Conservation (phyloP, 306 rosid genomes). For the Comarum palustre region DNA sequence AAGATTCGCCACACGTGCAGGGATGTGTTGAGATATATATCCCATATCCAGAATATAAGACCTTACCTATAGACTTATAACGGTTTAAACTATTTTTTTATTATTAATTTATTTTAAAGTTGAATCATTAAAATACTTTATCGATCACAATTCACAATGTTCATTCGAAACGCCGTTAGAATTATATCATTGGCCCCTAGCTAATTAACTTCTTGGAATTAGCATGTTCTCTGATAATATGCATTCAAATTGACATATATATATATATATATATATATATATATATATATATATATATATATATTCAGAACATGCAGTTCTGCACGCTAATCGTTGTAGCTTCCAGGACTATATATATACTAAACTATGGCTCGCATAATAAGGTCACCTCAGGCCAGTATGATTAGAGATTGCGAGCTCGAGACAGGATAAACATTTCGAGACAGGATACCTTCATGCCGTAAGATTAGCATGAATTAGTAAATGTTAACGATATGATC, state of each 20-base stretch:
- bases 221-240: constrained; percentile 7
- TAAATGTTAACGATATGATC: too few relatives aligned
- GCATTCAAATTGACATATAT: neutral
- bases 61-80: too few relatives aligned
- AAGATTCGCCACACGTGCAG: too few relatives aligned
- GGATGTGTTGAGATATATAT: too few relatives aligned
- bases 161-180: neutral
- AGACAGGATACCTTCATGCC: too few relatives aligned
- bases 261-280: neutral
- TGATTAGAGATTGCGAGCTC: neutral
- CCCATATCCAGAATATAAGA: too few relatives aligned
- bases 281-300: neutral
- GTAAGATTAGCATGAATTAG: too few relatives aligned
- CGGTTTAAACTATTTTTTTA: too few relatives aligned
- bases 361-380: neutral
- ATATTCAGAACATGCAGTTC: neutral
- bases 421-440: neutral
- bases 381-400: too few relatives aligned
- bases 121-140: too few relatives aligned
- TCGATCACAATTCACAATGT: too few relatives aligned
- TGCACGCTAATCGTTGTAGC: constrained; percentile 4
- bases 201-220: constrained; percentile 1
- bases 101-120: too few relatives aligned
- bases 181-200: neutral
- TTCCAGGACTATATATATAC: neutral